A percentile compares a stretch with the other conserved stretches of the same genome.
phyloP scores from a whole-genome alignment of 1,284 basidiomycete genomes.

The Ceratorhiza oryzae-sativae region DNA sequence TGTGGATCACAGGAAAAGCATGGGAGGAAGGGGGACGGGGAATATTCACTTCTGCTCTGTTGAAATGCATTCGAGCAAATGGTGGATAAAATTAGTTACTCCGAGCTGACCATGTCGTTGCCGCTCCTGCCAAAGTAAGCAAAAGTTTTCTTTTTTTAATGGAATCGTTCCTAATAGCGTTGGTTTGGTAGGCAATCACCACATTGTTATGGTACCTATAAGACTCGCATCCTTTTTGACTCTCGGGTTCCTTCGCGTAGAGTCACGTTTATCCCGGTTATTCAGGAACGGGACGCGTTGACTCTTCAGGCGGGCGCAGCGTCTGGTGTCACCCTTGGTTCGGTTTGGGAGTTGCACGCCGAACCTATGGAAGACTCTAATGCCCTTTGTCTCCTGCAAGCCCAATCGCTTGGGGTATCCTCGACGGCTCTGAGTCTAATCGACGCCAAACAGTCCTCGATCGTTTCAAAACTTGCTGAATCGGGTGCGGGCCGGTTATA shows the following conservation, averaged over 20 bases:
- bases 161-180: not conserved
- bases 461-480: not conserved
- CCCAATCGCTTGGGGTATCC: not conserved
- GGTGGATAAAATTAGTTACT: conserved; percentile 63
- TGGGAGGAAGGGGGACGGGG: conserved; percentile 52
- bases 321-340: conserved; percentile 65
- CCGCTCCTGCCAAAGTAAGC: conserved; percentile 44
- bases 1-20: conserved; percentile 24
- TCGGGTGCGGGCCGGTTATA: not conserved
- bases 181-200: conserved; percentile 54
- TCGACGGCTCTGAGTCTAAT: not conserved
- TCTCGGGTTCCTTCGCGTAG: conserved; percentile 60
- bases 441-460: not conserved
- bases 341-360: conserved; percentile 60
- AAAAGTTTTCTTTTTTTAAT: not conserved
- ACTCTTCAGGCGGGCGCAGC: conserved; percentile 64
- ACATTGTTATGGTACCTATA: conserved; percentile 59
- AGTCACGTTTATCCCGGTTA: conserved; percentile 57
- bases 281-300: conserved; percentile 46
- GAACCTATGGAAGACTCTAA: conserved; percentile 61
- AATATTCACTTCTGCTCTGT: conserved; percentile 62
- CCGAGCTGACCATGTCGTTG: conserved; percentile 53
- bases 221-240: conserved; percentile 61
- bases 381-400: not conserved
- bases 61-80: conserved; percentile 56